These are phyloP conservation scores for Euphrasia arctica DNA, from an alignment of 305 asterid species.

Conservation along the genomic window DNA sequence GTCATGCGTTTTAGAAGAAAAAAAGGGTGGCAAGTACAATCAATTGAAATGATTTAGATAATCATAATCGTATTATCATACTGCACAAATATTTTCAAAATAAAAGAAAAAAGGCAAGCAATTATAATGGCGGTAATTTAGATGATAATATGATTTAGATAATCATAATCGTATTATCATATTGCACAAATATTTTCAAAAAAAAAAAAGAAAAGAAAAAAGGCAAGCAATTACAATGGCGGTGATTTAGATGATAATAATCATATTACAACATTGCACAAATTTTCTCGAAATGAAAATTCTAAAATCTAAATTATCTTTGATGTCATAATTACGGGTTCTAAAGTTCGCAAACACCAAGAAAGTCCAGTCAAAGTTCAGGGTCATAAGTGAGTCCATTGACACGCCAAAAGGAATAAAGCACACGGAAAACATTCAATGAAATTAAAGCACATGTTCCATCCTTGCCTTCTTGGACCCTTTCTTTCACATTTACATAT, in stretches of 20 bases:
- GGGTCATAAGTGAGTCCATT: neutral
- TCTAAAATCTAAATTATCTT: neutral
- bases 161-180: slow-evolving; percentile 11
- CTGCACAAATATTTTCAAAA: no score
- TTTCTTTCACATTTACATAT: slow-evolving; percentile 8
- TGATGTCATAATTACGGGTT: slow-evolving; percentile 4
- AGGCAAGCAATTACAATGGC: no score
- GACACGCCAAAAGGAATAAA: slow-evolving; percentile 3
- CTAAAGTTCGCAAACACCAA: slow-evolving; percentile 17
- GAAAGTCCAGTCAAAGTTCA: neutral
- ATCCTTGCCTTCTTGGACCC: neutral
- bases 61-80: no score
- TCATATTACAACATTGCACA: no score
- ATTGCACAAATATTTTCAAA: slow-evolving; percentile 8
- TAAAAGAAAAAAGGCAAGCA: neutral
- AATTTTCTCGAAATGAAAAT: neutral
- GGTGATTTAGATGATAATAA: no score
- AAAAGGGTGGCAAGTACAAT: neutral
- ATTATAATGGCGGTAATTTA: neutral
- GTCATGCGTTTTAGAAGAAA: no score
- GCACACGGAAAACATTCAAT: slow-evolving; percentile 16
- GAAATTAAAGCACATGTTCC: slow-evolving; percentile 9
- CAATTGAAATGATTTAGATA: no score
- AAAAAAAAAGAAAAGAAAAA: neutral
- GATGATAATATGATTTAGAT: neutral